Percentiles rank a stretch among this genome's conserved stretches.
Conservation (phyloP, 2,329 filamentous ascomycete species). For the Fusarium nanum region DNA sequence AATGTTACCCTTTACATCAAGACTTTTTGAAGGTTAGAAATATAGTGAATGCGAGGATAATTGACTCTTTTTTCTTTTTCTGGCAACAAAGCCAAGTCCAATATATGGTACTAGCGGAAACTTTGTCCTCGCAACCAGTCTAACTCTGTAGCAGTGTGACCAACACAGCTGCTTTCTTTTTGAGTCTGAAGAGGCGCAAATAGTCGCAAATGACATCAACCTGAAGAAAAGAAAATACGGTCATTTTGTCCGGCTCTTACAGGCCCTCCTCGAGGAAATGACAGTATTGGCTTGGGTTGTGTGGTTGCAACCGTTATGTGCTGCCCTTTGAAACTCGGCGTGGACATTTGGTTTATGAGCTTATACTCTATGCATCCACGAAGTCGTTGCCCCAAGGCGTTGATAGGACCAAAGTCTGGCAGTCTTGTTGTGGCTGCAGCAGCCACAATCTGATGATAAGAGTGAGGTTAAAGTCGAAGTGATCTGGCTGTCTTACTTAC, state of each 20-base stretch:
- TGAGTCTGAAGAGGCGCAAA: background rate
- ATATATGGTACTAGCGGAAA: background rate
- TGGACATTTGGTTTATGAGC: conserved; percentile 63
- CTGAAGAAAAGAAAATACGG: background rate
- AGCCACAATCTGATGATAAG: conserved; percentile 19
- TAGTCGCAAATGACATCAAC: background rate
- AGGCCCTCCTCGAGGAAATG: conserved; percentile 74
- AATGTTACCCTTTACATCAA: background rate
- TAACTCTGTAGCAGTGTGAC: background rate
- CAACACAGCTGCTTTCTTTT: background rate
- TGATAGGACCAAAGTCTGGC: conserved; percentile 1
- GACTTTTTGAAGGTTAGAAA: background rate
- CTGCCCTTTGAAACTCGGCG: conserved; percentile 69
- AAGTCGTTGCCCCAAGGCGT: conserved; percentile 61
- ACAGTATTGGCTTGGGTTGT: conserved; percentile 89
- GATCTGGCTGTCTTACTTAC: conserved; percentile 21
- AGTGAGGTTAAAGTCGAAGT: background rate
- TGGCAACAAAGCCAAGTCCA: background rate
- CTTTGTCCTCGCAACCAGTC: background rate
- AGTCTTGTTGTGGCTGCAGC: conserved; percentile 1
- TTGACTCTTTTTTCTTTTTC: background rate
- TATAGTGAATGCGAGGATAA: background rate
- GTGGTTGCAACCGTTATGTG: conserved; percentile 67
- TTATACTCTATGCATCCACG: conserved; percentile 71
- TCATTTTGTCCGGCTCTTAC: background rate